Evolutionary conservation across 345 rosid genomes (phyloP), one percentile per base, ranked within the genome.

Genomic region (Murraya paniculata): DNA sequence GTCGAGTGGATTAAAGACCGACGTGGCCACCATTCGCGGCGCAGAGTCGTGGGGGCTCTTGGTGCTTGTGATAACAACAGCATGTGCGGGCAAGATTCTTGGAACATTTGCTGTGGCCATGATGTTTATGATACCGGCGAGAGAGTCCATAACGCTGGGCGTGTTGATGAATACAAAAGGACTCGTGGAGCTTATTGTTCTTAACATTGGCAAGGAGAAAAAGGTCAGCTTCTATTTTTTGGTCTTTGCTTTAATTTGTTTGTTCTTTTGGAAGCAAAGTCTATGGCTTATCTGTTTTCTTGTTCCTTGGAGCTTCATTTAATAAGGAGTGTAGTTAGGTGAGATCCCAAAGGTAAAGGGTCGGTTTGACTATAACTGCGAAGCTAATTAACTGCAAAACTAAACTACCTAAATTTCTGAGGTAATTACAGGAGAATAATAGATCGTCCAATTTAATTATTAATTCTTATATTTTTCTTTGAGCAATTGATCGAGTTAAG

Each of bases 151-250:
- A 76, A 67, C 91, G 8, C 92, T 95, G 13, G 98, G 98, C 3
- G 74, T 93, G 56, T 83, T 95, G 87, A 95, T 92, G 97, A 95
- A 95, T 35, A 93, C 98, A 2, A 95, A 95, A 82, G 98, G 98
- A 31, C 83, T 95, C 77, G 97, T 95, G 53, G 98, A 95, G 78
- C 97, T 95, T 83, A 91, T 95, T 67, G 97, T 95, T 24, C 98
- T 95, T 82, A 93, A 93, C 77, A 93, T 95, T 50, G 98, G 98
- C 87, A 90, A 82, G 82, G 98, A 93, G 80, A 91, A 89, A 79
- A 84, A 93, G 92, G 98, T 95, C 2, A 72, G 87, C 58, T 36
- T 13, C 0, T 0, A 19, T 25, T 58, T 50, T 45, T 22, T 2
- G 41, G 41, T 8, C 1, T 58, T 36, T 6, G 18, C 6, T 6